Percentiles rank a stretch among this genome's conserved stretches.
These are phyloP conservation scores for Hypoxylon sp. DNA, from an alignment of 2,329 filamentous ascomycete genomes.

Conservation along the genomic window DNA sequence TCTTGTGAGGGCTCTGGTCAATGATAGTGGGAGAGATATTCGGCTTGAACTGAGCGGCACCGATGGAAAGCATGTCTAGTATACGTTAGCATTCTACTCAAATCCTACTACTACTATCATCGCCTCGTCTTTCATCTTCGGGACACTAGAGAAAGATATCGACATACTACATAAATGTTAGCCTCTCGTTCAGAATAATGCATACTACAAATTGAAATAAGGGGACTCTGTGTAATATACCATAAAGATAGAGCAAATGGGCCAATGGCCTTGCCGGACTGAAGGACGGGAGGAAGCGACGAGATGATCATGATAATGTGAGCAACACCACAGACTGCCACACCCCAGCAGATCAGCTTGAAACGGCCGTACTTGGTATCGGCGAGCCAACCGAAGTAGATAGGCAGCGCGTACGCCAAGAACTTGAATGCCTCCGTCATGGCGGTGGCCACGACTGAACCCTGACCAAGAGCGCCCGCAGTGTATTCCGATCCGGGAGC, in stretches of 20 bases:
- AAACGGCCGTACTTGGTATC: constrained; percentile 57
- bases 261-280: constrained; percentile 61
- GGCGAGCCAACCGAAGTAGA: constrained; percentile 56
- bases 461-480: constrained; percentile 63
- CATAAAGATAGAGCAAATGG: constrained; percentile 71
- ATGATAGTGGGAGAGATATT: constrained; percentile 77
- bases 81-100: constrained; percentile 19
- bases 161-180: constrained; percentile 31
- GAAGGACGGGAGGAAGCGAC: constrained; percentile 54
- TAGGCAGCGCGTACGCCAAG: constrained; percentile 60
- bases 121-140: background rate
- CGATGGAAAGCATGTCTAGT: constrained; percentile 61
- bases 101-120: background rate
- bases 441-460: constrained; percentile 60
- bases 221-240: constrained; percentile 19
- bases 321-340: constrained; percentile 51
- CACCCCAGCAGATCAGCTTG: constrained; percentile 50
- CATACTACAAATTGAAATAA: background rate
- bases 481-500: constrained; percentile 49
- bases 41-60: constrained; percentile 76
- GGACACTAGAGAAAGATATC: background rate
- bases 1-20: constrained; percentile 72
- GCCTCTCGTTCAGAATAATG: constrained; percentile 4
- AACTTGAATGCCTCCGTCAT: constrained; percentile 60
- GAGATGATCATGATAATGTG: constrained; percentile 53